A percentile compares a stretch with the other conserved stretches of the same genome.
Conservation (phyloP, 2,329 filamentous ascomycete genomes). For the Taxawa tesnikishii region DNA sequence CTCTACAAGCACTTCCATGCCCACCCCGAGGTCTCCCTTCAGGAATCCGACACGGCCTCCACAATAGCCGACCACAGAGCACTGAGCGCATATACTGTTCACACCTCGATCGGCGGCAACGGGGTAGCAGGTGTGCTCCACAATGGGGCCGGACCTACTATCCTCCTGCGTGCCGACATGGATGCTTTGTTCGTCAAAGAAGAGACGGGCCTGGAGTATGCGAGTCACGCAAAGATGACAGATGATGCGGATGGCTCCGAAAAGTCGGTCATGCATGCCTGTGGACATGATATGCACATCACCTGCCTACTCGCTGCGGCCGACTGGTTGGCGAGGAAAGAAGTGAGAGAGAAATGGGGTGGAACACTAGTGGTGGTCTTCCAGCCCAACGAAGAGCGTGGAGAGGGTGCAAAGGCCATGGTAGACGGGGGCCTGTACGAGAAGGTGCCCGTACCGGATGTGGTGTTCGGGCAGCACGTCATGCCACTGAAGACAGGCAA, state of each 20-base stretch:
- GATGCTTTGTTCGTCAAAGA: slow-evolving; percentile 49
- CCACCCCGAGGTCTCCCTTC: slow-evolving; percentile 46
- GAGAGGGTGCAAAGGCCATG: slow-evolving; percentile 50
- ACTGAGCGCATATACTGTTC: slow-evolving; percentile 32
- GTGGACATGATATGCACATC: slow-evolving; percentile 57
- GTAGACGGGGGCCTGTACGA: slow-evolving; percentile 46
- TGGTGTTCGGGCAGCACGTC: slow-evolving; percentile 46
- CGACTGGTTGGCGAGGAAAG: slow-evolving; percentile 29
- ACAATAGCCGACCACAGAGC: slow-evolving; percentile 26
- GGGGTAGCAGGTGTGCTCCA: slow-evolving; percentile 44
- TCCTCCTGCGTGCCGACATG: slow-evolving; percentile 50
- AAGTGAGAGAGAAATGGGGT: slow-evolving; percentile 36
- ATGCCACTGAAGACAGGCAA: slow-evolving; percentile 30
- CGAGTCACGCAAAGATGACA: slow-evolving; percentile 33
- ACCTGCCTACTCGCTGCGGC: slow-evolving; percentile 44
- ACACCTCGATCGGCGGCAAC: slow-evolving; percentile 43
- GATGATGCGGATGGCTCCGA: slow-evolving; percentile 33
- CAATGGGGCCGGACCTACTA: slow-evolving; percentile 42
- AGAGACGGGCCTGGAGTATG: slow-evolving; percentile 41
- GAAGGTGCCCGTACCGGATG: slow-evolving; percentile 40
- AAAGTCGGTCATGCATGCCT: slow-evolving; percentile 55
- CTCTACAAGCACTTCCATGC: slow-evolving; percentile 48
- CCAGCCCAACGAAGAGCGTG: slow-evolving; percentile 56
- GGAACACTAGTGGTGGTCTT: slow-evolving; percentile 54
- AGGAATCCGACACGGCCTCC: slow-evolving; percentile 41